Evolutionary conservation across 371 early-diverging fungal genomes (phyloP), one percentile per base, ranked within the genome.

Genomic region (Mortierella sp.): DNA sequence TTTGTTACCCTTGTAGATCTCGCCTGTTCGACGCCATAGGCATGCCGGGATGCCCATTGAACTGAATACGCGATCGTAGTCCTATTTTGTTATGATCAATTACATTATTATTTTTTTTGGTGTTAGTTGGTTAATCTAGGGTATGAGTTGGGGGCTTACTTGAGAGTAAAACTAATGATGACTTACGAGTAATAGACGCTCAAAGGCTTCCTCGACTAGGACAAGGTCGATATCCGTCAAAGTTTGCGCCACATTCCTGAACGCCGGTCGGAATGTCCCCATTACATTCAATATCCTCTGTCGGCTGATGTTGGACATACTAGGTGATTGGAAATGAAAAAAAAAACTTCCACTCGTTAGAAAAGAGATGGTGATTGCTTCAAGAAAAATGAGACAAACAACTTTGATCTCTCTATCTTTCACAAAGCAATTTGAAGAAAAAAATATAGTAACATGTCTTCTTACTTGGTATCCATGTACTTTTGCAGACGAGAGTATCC

Each of bases 11-110:
- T 97, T 97, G 91, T 95, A 97, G 45, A 98, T 97, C 88, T 98
- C 98, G 28, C 98, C 98, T 0, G 98, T 97, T 52, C 98, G 92
- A 38, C 98, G 92, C 98, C 98, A 98, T 42, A 98, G 88, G 81
- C 97, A 97, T 24, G 97, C 95, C 0, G 98, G 98, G 54, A 97
- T 95, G 28, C 98, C 98, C 95, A 98, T 96, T n/a, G 96, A 91
- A 71, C 95, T 95, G 85, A 98, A 97, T 58, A 96, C 95, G 75
- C 97, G 94, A 89, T 97, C 97, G 77, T 98, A 98, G 84, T 98
- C 98, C 94, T 93, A 79, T 21, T 6, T 44, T 14, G 26, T 10
- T 26, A 19, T 16, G 42, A 3, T 38, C 42, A 38, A 38, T 38
- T 38, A 5, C 42, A 38, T 38, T 38, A 38, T 38, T 38, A 5